phyloP scores from a whole-genome alignment of 306 rosid genomes.

The Delonix regia region DNA sequence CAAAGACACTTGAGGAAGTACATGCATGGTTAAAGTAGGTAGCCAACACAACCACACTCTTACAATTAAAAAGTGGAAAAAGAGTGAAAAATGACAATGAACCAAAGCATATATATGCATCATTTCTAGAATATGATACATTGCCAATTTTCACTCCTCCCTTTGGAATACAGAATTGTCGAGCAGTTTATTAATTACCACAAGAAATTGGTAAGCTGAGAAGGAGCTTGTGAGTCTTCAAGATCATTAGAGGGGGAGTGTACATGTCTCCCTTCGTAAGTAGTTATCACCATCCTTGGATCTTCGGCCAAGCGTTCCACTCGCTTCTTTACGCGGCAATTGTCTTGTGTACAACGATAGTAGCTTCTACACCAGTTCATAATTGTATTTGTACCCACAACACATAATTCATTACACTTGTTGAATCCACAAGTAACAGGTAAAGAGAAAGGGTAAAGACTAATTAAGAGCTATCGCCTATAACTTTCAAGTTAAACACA shows the following conservation, averaged over 20 bases:
- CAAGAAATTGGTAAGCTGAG: constrained; percentile 71
- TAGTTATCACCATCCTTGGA: constrained; percentile 99
- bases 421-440: background rate
- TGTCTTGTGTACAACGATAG: constrained; percentile 91
- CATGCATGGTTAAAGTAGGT: background rate
- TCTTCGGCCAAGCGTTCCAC: constrained; percentile 92
- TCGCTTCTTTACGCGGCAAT: constrained; percentile 90
- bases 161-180: background rate
- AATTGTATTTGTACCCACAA: background rate
- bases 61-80: constrained; percentile 27
- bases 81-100: constrained; percentile 24
- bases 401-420: background rate
- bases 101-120: background rate
- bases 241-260: constrained; percentile 87
- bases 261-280: constrained; percentile 91
- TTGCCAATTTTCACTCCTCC: constrained; percentile 20
- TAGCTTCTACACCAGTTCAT: constrained; percentile 65
- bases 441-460: background rate
- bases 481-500: too few relatives aligned
- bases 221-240: constrained; percentile 68
- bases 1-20: background rate
- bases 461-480: background rate
- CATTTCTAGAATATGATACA: background rate
- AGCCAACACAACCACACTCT: background rate
- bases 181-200: constrained; percentile 50